Evolutionary conservation across 192 early-diverging fungal species (phyloP), one percentile per base, ranked within the genome.

Genomic region (Dissophora ornata): DNA sequence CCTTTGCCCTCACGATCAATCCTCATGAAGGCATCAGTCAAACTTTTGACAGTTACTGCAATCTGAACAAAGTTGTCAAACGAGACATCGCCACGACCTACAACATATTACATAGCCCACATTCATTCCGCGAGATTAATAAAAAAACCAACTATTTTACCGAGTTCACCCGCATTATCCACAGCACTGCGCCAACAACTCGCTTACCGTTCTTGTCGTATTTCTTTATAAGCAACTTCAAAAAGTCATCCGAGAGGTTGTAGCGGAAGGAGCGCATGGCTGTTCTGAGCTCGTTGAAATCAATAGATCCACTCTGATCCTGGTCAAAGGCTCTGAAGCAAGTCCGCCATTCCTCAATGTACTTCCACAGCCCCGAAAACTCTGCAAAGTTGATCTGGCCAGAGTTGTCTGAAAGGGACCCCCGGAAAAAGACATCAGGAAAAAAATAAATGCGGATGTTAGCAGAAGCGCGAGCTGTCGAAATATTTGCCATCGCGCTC

Each of bases 331-430:
- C 83, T 66, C 80, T 80, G 81, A 93, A 94, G 73, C 92, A 93
- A 16, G 82, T 61, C 68, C 90, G 90, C 93, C 93, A 94, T 21
- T 93, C 91, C 49, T 92, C 89, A 69, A 93, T 94, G 63, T 92
- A 94, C 59, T 81, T 83, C 91, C 90, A 93, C 26, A 93, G 83
- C 19, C 90, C 88, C 44, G 82, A 70, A 68, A 94, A 94, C 78
- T 94, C 93, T 21, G 85, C 69, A 66, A 92, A 92, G 62, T 74
- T 84, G 58, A 94, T 91, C 30, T 90, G 91, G 25, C 93, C 93
- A 66, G 80, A 89, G 61, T 88, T 87, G 71, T 93, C 92, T 81
- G 81, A 67, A 45, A 33, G 18, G 11, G n/a, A n/a, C n/a, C n/a
- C n/a, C n/a, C n/a, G n/a, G n/a, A n/a, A n/a, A n/a, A n/a, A n/a